Base-by-base conservation (phyloP, 2,329 filamentous ascomycete genomes). In the Apiospora koreana region DNA sequence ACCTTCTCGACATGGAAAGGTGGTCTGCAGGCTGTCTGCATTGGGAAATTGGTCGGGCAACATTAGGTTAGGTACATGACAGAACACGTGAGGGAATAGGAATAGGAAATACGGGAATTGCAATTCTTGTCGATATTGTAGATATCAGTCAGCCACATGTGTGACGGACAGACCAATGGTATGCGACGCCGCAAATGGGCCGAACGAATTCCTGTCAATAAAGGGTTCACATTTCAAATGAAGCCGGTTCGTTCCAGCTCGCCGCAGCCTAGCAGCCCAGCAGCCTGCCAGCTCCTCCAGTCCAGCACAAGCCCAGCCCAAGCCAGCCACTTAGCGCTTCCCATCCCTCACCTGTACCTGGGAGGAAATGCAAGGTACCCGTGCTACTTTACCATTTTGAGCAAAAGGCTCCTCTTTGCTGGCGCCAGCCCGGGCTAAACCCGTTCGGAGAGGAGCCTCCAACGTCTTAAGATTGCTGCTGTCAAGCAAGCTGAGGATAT, bases 1-100 rank as follows among this genome's bases (percentile, higher is more conserved):
- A n/a, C 21, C 54, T 62, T 62, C 54, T 62, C 54, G 54, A 62
- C 54, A 38, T 62, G 54, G 54, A 62, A 62, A 62, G 54, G 54
- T 62, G 31, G 16, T 21, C 23, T 50, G 48, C 48, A 28, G 16
- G 31, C 21, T 3, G 21, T n/a, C 54, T 62, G 28, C 28, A 62
- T 38, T 58, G 50, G 50, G 50, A 58, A 58, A 58, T 58, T 62
- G 54, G 35, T 38, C 18, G 35, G 10, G 18, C 31, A 18, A n/a
- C n/a, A n/a, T n/a, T n/a, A n/a, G n/a, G n/a, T n/a, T n/a, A n/a
- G n/a, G n/a, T n/a, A n/a, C n/a, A n/a, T n/a, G n/a, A n/a, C 10
- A 12, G 31, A 62, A 9, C 54, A 62, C 54, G 31, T 62, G 54
- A 62, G 50, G 16, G 14, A 7, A 31, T 3, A 14, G 23, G 25